Base-by-base conservation (phyloP, 345 rosid genomes). In the Aurinia saxatilis region DNA sequence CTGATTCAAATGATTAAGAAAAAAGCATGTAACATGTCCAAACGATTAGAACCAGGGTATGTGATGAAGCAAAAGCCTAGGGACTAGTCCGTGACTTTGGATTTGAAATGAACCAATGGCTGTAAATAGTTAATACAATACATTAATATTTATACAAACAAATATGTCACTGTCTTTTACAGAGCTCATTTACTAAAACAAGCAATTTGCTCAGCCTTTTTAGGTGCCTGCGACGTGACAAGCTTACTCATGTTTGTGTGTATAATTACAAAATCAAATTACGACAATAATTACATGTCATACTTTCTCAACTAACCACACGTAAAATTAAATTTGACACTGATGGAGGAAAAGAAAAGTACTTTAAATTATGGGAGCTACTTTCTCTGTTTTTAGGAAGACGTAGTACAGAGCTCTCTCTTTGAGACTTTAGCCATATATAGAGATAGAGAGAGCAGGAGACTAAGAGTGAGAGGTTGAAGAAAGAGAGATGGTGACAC, bases 151-250 rank as follows among this genome's bases (percentile, higher is more conserved):
- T 31, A 51, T 31, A 3, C 16, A 23, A 47, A 46, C 5, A 50
- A 27, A 65, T 33, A 53, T 34, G 53, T 25, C 46, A 5, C 35
- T 25, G n/a, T 21, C 66, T 15, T 14, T 25, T 23, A 16, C 0
- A 38, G 60, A 42, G 51, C 16, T 16, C 13, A 52, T 67, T 27
- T 60, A 60, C 73, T 60, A 68, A 51, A 68, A 16, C 50, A 21
- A 60, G 61, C 37, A 68, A 52, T 1, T 25, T 68, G 49, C 67
- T 42, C 67, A 60, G 73, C 23, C 35, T 60, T 60, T 60, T 44
- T 44, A 35, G 61, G 55, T 60, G 56, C 27, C 45, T 58, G 50
- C 15, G 35, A 50, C 31, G 72, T 58, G 65, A 58, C 52, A 19
- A 44, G 5, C 58, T 57, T 14, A 55, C 21, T 45, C 16, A 30